Base-by-base conservation (phyloP, 768 basidiomycete species). In the Russula ochroleuca region DNA sequence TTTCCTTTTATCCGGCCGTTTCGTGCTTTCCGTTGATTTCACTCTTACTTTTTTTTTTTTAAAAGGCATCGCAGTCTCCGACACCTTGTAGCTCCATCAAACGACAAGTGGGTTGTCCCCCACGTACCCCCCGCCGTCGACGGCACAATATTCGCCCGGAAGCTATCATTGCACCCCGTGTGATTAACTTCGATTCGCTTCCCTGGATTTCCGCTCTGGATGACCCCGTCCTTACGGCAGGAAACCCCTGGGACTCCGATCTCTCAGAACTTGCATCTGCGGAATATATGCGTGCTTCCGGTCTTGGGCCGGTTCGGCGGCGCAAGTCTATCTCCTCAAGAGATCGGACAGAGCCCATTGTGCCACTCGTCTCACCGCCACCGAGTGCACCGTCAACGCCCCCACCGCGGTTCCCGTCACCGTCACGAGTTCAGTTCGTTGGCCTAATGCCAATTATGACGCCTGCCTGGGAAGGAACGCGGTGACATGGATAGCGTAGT, bases 21-120 rank as follows among this genome's bases (percentile, higher is more conserved):
- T 17, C 13, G 25, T 33, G 13, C 2, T 41, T 58, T 21, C 15
- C 13, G 14, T 41, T 52, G 14, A 58, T 48, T 15, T 14, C 2
- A 3, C 23, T 7, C 19, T 35, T 31, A 47, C 43, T 41, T 15
- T 40, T 45, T 58, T 57, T 28, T 15, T 28, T 28, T 28, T 28
- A 28, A 28, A 28, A 68, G 68, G 61, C 60, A n/a, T 56, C 66
- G 41, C 62, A 64, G 47, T 68, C 68, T 47, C 68, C 68, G 23
- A 68, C 68, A 7, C 68, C 68, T 40, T 68, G 68, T 50, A 67
- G 47, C 45, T 67, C 68, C 41, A 64, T 67, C 59, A 68, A 68
- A 40, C 52, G 59, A 59, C 59, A 59, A 62, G 37, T 59, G 28
- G 54, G 59, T 28, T 59, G 40, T 23, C 9, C 66, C n/a, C 68